phyloP scores from a whole-genome alignment of 1,139 yeast species.

The Yamadazyma spencermartinsiae region DNA sequence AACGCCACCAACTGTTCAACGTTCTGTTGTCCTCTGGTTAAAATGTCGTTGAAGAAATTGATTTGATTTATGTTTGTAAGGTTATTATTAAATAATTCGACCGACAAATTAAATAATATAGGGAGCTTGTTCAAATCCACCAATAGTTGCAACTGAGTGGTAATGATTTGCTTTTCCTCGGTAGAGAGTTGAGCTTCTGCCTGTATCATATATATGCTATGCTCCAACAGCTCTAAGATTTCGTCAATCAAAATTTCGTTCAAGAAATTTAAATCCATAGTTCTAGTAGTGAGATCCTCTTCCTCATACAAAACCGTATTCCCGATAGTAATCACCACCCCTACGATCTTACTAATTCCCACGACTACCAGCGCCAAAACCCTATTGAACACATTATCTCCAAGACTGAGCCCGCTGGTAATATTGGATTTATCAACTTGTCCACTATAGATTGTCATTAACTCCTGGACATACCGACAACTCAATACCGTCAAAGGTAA shows the following conservation, averaged over 20 bases:
- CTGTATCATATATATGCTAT: constrained; percentile 23
- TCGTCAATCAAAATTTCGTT: constrained; percentile 23
- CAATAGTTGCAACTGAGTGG: constrained; percentile 30
- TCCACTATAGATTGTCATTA: constrained; percentile 42
- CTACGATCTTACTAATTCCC: constrained; percentile 55
- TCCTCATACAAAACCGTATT: constrained; percentile 71
- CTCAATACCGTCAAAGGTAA: constrained; percentile 64
- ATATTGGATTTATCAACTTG: constrained; percentile 10
- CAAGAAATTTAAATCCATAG: constrained; percentile 51
- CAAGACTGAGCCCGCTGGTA: constrained; percentile 9
- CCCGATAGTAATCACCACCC: constrained; percentile 48
- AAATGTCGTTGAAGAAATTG: constrained; percentile 14
- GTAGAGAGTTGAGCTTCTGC: constrained; percentile 2
- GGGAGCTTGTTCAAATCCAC: constrained; percentile 29
- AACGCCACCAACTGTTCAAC: constrained; percentile 14
- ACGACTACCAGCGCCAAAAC: constrained; percentile 48
- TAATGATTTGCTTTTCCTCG: constrained; percentile 17
- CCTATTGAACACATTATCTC: constrained; percentile 37
- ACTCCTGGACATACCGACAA: constrained; percentile 60
- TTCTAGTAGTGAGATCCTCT: constrained; percentile 69
- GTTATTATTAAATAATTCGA: constrained; percentile 21
- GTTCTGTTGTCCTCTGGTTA: constrained; percentile 18
- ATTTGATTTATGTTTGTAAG: constrained; percentile 5
- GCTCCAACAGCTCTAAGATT: constrained; percentile 24
- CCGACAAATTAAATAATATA: constrained; percentile 21